Conservation (phyloP, 129 eudicot species). For the Artemisia annua region DNA sequence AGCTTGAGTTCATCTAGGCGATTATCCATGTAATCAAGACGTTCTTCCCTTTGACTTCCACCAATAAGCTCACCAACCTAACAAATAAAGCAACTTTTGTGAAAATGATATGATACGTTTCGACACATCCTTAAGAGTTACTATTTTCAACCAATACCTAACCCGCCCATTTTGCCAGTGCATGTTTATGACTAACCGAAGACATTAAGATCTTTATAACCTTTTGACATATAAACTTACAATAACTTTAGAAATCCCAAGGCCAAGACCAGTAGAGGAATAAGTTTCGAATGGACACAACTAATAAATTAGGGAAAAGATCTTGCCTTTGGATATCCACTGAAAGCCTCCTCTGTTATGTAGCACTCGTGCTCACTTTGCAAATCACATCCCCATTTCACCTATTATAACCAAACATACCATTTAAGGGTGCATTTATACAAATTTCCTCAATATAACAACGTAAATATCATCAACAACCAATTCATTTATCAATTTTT, state of each 20-base stretch:
- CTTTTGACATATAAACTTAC: too few relatives aligned
- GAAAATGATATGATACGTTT: neutral
- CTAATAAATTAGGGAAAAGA: neutral
- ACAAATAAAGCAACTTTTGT: conserved; percentile 3
- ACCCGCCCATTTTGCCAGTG: conserved; percentile 6
- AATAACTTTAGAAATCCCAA: too few relatives aligned
- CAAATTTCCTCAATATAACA: too few relatives aligned
- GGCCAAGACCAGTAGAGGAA: too few relatives aligned
- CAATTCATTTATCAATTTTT: too few relatives aligned
- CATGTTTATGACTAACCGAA: neutral
- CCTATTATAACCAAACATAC: conserved; percentile 48
- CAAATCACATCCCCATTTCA: conserved; percentile 97
- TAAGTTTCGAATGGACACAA: conserved; percentile 11
- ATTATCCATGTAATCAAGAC: conserved; percentile 68
- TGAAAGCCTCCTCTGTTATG: conserved; percentile 83
- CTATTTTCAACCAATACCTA: neutral
- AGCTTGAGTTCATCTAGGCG: conserved; percentile 82
- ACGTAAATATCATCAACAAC: too few relatives aligned
- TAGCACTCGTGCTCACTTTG: conserved; percentile 98
- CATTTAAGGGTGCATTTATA: too few relatives aligned
- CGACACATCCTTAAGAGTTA: neutral
- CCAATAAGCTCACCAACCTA: conserved; percentile 99
- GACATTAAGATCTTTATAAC: too few relatives aligned
- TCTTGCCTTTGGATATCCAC: conserved; percentile 90
- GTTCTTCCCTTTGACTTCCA: conserved; percentile 99